A percentile compares a stretch with the other conserved stretches of the same genome.
These are phyloP conservation scores for Scenedesmus sp. DNA, from an alignment of 163 green algal genomes.

Conservation along the genomic window DNA sequence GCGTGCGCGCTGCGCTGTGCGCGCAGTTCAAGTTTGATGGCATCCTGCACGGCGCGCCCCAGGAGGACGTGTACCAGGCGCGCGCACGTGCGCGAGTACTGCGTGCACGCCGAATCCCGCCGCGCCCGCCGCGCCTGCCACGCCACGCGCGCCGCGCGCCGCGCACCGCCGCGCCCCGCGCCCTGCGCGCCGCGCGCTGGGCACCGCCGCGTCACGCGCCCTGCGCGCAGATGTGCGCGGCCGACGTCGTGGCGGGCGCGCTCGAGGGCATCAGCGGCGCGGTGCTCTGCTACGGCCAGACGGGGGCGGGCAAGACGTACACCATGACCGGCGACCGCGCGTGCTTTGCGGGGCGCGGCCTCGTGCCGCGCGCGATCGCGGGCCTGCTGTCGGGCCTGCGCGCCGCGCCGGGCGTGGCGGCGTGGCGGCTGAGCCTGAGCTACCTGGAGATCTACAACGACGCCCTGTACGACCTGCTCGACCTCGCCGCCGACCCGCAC, in stretches of 20 bases:
- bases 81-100: slow-evolving; percentile 9
- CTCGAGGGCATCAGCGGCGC: slow-evolving; percentile 86
- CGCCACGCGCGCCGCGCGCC: no score
- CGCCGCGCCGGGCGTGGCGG: slow-evolving; percentile 13
- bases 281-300: slow-evolving; percentile 84
- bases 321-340: slow-evolving; percentile 76
- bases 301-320: slow-evolving; percentile 82
- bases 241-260: slow-evolving; percentile 63
- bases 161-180: background rate
- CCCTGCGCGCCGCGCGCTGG: background rate
- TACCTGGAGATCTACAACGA: slow-evolving; percentile 89
- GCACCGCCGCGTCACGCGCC: background rate
- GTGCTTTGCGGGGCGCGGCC: slow-evolving; percentile 58
- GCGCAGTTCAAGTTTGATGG: slow-evolving; percentile 72
- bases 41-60: slow-evolving; percentile 56
- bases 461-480: slow-evolving; percentile 83
- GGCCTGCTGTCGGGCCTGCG: slow-evolving; percentile 56
- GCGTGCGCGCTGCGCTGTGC: background rate
- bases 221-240: slow-evolving; percentile 50
- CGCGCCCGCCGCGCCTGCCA: background rate
- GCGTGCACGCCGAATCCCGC: background rate
- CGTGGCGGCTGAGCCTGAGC: slow-evolving; percentile 15
- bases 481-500: slow-evolving; percentile 62
- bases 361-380: slow-evolving; percentile 61
- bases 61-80: slow-evolving; percentile 70